Conservation (phyloP, 495 filamentous ascomycete species). For the Podospora pseudopauciseta region DNA sequence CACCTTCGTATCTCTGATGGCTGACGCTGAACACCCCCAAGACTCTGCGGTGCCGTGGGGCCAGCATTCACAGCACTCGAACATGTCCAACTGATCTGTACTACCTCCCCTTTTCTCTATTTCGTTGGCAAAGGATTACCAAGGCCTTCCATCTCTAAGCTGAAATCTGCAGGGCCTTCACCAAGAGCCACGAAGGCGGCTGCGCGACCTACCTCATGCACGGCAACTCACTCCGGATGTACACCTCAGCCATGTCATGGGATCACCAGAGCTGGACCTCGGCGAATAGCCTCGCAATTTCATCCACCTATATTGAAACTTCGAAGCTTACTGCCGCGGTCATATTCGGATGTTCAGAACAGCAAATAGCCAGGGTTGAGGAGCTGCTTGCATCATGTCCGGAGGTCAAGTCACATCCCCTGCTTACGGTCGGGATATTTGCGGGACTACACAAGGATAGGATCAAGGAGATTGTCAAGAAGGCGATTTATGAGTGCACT, state of each 20-base stretch:
- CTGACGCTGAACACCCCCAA: too few species aligned
- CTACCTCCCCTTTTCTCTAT: background rate
- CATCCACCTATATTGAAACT: background rate
- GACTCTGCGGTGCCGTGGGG: too few species aligned
- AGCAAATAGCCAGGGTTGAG: background rate
- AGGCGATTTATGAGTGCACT: background rate
- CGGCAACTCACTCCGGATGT: background rate
- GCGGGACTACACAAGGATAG: constrained; percentile 21
- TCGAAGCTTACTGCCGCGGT: background rate
- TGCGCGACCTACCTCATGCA: background rate
- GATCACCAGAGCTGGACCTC: background rate
- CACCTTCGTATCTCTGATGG: too few species aligned
- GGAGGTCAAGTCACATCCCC: constrained; percentile 15
- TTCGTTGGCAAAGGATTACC: background rate
- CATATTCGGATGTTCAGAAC: background rate
- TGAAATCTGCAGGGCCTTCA: background rate
- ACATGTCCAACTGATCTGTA: background rate
- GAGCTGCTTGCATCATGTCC: constrained; percentile 6
- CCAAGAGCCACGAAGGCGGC: background rate
- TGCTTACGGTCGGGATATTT: constrained; percentile 19
- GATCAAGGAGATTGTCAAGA: background rate
- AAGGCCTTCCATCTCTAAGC: background rate
- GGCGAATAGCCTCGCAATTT: background rate
- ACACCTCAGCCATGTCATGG: background rate
- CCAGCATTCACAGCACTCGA: too few species aligned